Evolutionary conservation across 1,139 yeast species (phyloP), one percentile per base, ranked within the genome.

Genomic region (Kurtzmaniella quercitrusa): DNA sequence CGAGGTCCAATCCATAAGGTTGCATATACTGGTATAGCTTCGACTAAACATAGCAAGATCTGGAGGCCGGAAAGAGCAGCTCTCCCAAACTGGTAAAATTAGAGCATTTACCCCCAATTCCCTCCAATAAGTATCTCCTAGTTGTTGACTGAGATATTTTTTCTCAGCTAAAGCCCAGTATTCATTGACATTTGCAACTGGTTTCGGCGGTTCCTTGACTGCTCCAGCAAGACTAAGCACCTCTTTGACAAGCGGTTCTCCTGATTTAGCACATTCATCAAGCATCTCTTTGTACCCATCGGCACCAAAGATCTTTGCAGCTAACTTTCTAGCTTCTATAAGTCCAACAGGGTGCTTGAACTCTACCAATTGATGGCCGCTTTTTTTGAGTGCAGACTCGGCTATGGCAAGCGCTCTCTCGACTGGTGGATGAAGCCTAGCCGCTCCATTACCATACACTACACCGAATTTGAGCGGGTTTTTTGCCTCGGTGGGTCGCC

Each of bases 1-100:
- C 14, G 77, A 68, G 0, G 80, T 63, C 53, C 72, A 75, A 53
- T 81, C 84, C 38, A 79, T 56, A 30, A 76, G 63, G 56, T 81
- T 81, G 60, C 76, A 74, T 48, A 76, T 64, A 37, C 72, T 67
- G 3, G 84, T 77, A 59, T 77, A 80, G 23, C 47, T 54, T 50
- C 34, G 54, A 12, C 38, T 19, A 17, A 36, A 42, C 16, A 20
- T 3, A 8, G 21, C 26, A 15, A 40, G 8, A 36, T 39, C 62
- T 5, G 59, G 60, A 6, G 52, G 44, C 37, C 39, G 51, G 57
- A 57, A 66, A 19, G 61, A 54, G 38, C 47, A 47, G 41, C 61
- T 46, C 7, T 56, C 49, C 55, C 62, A 60, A 6, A 59, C 57
- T 2, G 76, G 74, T 14, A 56, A 43, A 12, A 71, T 54, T 19